Evolutionary conservation across 2,329 filamentous ascomycete genomes (phyloP).

Genomic region (Xylariaceae sp.): DNA sequence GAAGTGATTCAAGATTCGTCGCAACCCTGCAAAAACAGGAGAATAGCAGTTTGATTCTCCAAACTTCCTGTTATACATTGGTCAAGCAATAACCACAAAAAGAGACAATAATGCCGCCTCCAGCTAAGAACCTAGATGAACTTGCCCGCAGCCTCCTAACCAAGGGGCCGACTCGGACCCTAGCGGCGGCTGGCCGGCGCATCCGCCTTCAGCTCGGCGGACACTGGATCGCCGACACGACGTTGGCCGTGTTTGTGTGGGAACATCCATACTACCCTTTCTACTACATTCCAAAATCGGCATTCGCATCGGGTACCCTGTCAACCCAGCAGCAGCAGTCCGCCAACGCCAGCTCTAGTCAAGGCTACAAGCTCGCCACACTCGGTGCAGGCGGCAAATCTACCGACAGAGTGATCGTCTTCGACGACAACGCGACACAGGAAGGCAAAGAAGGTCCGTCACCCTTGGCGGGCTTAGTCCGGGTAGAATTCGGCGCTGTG

Average conservation of each 20-base stretch:
- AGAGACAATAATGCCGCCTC: slow-evolving; percentile 11
- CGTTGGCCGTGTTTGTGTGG: slow-evolving; percentile 34
- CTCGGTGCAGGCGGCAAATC: slow-evolving; percentile 14
- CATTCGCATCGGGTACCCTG: slow-evolving; percentile 17
- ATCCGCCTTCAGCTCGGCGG: slow-evolving; percentile 30
- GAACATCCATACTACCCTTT: slow-evolving; percentile 33
- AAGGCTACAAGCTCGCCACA: slow-evolving; percentile 18
- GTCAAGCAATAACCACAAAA: background rate
- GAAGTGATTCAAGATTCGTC: too few relatives aligned
- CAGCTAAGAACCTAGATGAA: slow-evolving; percentile 20
- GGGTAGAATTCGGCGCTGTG: slow-evolving; percentile 22
- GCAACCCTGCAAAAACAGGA: background rate
- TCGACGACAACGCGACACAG: slow-evolving; percentile 13
- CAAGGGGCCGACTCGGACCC: slow-evolving; percentile 29
- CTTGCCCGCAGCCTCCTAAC: slow-evolving; percentile 23
- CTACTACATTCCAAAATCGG: slow-evolving; percentile 30
- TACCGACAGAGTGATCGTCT: slow-evolving; percentile 24
- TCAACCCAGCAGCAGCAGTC: background rate
- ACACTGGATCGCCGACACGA: slow-evolving; percentile 32
- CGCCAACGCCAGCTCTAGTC: too few relatives aligned
- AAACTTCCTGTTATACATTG: too few relatives aligned
- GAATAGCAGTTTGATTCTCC: background rate
- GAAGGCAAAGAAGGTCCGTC: background rate
- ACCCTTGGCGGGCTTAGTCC: slow-evolving; percentile 22
- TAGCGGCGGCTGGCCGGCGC: slow-evolving; percentile 28